A percentile compares a stretch with the other conserved stretches of the same genome.
Conservation (phyloP, 2,329 filamentous ascomycete genomes). For the Penicillium sp. region DNA sequence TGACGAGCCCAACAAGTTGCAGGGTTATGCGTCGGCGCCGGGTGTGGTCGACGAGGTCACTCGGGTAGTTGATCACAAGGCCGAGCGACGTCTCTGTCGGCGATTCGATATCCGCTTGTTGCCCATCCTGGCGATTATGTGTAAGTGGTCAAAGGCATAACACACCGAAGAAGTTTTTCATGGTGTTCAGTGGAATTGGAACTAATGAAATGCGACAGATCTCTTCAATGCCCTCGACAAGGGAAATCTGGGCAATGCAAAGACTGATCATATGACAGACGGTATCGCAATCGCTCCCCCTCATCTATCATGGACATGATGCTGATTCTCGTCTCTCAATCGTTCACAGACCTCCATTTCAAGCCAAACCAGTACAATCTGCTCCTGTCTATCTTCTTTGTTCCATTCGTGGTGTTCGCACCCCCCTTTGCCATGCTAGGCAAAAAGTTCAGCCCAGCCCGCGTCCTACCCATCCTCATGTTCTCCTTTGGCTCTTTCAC, state of each 20-base stretch:
- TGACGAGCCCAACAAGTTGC: slow-evolving; percentile 23
- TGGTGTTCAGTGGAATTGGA: no score
- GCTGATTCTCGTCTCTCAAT: background rate
- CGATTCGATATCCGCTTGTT: slow-evolving; percentile 56
- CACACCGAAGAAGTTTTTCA: no score
- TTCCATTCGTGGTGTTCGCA: slow-evolving; percentile 72
- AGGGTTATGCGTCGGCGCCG: slow-evolving; percentile 21
- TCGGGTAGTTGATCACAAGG: slow-evolving; percentile 46
- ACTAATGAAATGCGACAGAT: slow-evolving; percentile 38
- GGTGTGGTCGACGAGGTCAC: slow-evolving; percentile 32
- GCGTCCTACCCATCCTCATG: slow-evolving; percentile 69
- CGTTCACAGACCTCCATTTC: slow-evolving; percentile 56
- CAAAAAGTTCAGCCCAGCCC: slow-evolving; percentile 66
- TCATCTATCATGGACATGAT: background rate
- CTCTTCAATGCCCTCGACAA: slow-evolving; percentile 58
- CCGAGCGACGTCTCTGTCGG: slow-evolving; percentile 53
- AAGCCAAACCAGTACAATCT: slow-evolving; percentile 67
- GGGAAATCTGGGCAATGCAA: slow-evolving; percentile 57
- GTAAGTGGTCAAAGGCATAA: slow-evolving; percentile 25
- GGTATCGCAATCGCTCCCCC: slow-evolving; percentile 25
- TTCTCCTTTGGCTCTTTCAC: slow-evolving; percentile 67
- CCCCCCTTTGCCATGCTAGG: slow-evolving; percentile 67
- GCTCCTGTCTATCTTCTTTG: slow-evolving; percentile 71
- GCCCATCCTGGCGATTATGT: slow-evolving; percentile 63
- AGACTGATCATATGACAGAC: slow-evolving; percentile 55